Evolutionary conservation across 352 stramenopile genomes (phyloP), one percentile per base, ranked within the genome.

Genomic region (Phytophthora citricola): DNA sequence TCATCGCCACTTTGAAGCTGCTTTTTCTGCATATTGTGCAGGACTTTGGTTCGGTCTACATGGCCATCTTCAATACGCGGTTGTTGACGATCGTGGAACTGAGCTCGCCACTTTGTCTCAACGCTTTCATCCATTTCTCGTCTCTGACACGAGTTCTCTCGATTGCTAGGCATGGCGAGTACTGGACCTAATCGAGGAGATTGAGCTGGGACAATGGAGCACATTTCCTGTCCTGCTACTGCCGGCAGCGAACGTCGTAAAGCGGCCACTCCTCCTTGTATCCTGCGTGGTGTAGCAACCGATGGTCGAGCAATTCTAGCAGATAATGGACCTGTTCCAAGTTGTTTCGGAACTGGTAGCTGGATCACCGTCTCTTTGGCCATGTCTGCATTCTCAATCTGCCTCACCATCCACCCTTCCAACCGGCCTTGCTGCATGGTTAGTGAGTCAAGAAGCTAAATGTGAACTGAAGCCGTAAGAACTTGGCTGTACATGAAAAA

Each of bases 401-500:
- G 82, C 68, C 71, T 58, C 31, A 91, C 81, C 78, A 93, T 92
- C 75, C 83, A 92, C 82, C 83, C 79, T 66, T 92, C 85, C 45
- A 93, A 53, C 2, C 83, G 75, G 36, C 88, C 75, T 38, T 73
- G 79, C 69, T 93, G 83, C 85, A 93, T 92, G 36, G 15, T 58
- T 11, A 34, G 8, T 34, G 31, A 34, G 31, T 36, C 46, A 40
- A 22, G 12, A 34, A 38, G 17, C 36, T 66, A 44, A 44, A 64
- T 31, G 54, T 10, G 49, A 67, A 48, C 50, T 50, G 32, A 51
- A 51, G 22, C 31, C 8, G 31, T 34, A 11, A 34, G 31, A 34
- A 8, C 31, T 34, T 34, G 15, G 0, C 17, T 20, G 17, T 0
- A 20, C 43, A 55, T 38, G n/a, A 17, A 60, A 50, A 67, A 53